A percentile compares a stretch with the other conserved stretches of the same genome.
Evolutionary conservation across 1,284 basidiomycete species (phyloP).

Genomic region (Naganishia sp.): DNA sequence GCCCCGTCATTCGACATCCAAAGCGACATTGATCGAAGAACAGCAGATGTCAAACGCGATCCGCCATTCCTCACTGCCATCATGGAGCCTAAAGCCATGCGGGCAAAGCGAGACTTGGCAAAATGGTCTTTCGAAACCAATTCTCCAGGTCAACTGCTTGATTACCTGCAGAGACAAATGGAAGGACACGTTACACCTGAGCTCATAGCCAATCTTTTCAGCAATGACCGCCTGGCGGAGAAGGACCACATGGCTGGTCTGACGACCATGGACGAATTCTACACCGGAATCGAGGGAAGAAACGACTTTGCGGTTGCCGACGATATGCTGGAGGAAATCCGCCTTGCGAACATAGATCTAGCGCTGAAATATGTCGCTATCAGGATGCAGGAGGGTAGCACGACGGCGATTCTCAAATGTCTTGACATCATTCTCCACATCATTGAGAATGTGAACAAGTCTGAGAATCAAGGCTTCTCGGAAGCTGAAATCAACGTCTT

Average conservation of each 20-base stretch:
- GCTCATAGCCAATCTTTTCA: slow-evolving; percentile 79
- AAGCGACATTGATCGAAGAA: not conserved
- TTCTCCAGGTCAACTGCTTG: slow-evolving; percentile 79
- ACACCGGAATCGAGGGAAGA: slow-evolving; percentile 60
- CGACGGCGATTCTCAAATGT: slow-evolving; percentile 84
- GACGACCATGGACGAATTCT: slow-evolving; percentile 72
- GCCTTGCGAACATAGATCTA: slow-evolving; percentile 87
- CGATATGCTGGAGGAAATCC: slow-evolving; percentile 66
- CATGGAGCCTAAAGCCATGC: slow-evolving; percentile 68
- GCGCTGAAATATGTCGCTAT: slow-evolving; percentile 92
- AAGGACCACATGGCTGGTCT: slow-evolving; percentile 87
- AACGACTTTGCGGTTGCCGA: slow-evolving; percentile 62
- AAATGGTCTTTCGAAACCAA: slow-evolving; percentile 76
- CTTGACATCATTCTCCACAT: slow-evolving; percentile 84
- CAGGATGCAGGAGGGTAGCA: slow-evolving; percentile 88
- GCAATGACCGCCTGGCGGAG: slow-evolving; percentile 92
- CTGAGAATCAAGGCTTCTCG: slow-evolving; percentile 73
- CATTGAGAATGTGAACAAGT: slow-evolving; percentile 67
- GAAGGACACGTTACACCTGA: slow-evolving; percentile 77
- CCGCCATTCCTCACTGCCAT: slow-evolving; percentile 71
- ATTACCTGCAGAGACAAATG: slow-evolving; percentile 87
- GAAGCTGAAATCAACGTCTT: slow-evolving; percentile 88
- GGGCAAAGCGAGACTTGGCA: slow-evolving; percentile 76
- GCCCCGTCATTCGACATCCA: not conserved
- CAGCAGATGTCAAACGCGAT: slow-evolving; percentile 31